A percentile compares a stretch with the other conserved stretches of the same genome.
Conservation (phyloP, 192 early-diverging fungal species). For the Backusella morwellensis region DNA sequence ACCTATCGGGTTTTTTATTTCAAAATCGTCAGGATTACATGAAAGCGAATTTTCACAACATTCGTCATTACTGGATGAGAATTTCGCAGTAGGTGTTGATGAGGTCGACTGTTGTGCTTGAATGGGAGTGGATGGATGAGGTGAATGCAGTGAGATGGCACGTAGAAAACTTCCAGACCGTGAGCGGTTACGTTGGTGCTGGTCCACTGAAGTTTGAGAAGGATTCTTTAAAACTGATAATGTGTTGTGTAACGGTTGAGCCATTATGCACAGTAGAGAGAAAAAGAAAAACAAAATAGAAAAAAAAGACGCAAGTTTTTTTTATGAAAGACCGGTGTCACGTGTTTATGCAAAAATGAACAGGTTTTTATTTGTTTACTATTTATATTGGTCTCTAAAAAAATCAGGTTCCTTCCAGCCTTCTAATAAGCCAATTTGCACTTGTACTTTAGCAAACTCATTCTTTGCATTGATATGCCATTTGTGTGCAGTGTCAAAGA, state of each 20-base stretch:
- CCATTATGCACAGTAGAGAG: not conserved
- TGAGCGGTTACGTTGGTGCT: not conserved
- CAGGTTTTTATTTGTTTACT: not conserved
- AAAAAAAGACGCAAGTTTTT: not conserved
- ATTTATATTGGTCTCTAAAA: not conserved
- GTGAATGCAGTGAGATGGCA: slow-evolving; percentile 7
- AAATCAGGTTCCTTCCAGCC: slow-evolving; percentile 14
- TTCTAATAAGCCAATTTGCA: slow-evolving; percentile 7
- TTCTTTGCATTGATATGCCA: slow-evolving; percentile 11
- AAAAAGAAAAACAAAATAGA: not conserved
- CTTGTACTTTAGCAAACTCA: not conserved
- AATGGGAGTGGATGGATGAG: not conserved
- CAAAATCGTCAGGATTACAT: slow-evolving; percentile 30
- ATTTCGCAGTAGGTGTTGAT: not conserved
- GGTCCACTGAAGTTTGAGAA: not conserved
- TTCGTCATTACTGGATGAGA: not conserved
- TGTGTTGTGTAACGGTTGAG: slow-evolving; percentile 13
- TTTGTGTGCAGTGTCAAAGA: not conserved
- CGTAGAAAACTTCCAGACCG: slow-evolving; percentile 2
- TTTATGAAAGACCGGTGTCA: not conserved
- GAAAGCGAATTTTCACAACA: not conserved
- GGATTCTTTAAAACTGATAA: slow-evolving; percentile 3
- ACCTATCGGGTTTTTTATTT: slow-evolving; percentile 33
- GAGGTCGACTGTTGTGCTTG: not conserved
- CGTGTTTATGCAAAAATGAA: not conserved